phyloP scores from a whole-genome alignment of 208 protist species.

The Kentomonas sorsogonicus region DNA sequence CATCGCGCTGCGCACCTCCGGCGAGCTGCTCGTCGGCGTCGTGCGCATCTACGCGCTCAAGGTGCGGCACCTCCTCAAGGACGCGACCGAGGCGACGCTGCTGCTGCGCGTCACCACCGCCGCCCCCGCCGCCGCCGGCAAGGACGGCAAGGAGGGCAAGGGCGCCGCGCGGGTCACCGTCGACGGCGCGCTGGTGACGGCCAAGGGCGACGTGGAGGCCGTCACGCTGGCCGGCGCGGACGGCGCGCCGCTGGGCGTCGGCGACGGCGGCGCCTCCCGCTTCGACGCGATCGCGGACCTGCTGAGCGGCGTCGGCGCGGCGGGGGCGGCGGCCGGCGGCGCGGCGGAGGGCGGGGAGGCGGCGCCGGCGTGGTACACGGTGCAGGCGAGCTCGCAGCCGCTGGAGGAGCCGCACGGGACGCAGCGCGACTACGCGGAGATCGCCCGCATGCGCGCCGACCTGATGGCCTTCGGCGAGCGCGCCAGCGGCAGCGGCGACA shows the following conservation, averaged over 20 bases:
- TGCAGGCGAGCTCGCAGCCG: conserved; percentile 63
- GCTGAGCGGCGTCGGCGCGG: conserved; percentile 22
- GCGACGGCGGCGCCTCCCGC: conserved; percentile 44
- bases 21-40: conserved; percentile 95
- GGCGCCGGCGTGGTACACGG: conserved; percentile 68
- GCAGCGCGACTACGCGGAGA: conserved; percentile 78
- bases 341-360: conserved; percentile 28
- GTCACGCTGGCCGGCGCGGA: conserved; percentile 69
- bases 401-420: conserved; percentile 47
- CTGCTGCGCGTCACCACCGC: conserved; percentile 52
- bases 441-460: conserved; percentile 76
- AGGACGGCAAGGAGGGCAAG: conserved; percentile 20
- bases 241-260: conserved; percentile 23
- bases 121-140: conserved; percentile 12
- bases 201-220: conserved; percentile 64
- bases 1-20: conserved; percentile 94
- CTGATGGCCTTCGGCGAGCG: conserved; percentile 75
- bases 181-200: conserved; percentile 49
- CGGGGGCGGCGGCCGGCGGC: conserved; percentile 11
- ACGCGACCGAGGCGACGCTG: conserved; percentile 79
- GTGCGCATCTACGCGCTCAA: conserved; percentile 96
- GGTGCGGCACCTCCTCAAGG: conserved; percentile 84
- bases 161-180: too few species aligned
- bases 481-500: conserved; percentile 57
- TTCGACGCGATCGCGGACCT: conserved; percentile 82